These are phyloP conservation scores for Scopulariopsis brevicaulis DNA, from an alignment of 2,329 filamentous ascomycete species.

Conservation along the genomic window DNA sequence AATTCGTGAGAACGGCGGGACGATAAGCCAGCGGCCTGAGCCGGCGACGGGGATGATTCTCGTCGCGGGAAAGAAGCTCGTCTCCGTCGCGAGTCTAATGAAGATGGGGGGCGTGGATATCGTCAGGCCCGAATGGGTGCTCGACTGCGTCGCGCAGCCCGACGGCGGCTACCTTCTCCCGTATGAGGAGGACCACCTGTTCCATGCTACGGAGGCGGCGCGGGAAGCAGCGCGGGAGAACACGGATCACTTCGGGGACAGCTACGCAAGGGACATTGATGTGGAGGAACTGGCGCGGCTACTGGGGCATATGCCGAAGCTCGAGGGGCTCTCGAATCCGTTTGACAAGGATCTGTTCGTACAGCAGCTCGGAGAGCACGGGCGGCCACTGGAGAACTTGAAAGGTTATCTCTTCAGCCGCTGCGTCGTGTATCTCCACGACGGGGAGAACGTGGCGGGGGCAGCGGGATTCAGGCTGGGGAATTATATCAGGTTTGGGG, in stretches of 20 bases:
- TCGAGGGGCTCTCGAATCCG: conserved; percentile 18
- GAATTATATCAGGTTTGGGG: conserved; percentile 57
- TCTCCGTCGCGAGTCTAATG: conserved; percentile 75
- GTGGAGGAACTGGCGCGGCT: conserved; percentile 49
- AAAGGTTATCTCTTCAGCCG: conserved; percentile 40
- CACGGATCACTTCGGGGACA: conserved; percentile 71
- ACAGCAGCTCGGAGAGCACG: conserved; percentile 41
- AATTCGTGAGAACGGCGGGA: conserved; percentile 75
- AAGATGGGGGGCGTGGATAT: conserved; percentile 63
- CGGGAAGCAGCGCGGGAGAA: conserved; percentile 44
- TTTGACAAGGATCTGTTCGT: conserved; percentile 37
- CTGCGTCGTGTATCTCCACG: conserved; percentile 28
- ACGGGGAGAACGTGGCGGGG: conserved; percentile 17
- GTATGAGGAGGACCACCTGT: conserved; percentile 54
- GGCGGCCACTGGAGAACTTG: conserved; percentile 38
- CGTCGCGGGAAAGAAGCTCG: conserved; percentile 66
- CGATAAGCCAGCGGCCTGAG: conserved; percentile 59
- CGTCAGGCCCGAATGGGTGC: conserved; percentile 69
- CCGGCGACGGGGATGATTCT: conserved; percentile 53
- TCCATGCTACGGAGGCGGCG: conserved; percentile 51
- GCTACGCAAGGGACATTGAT: conserved; percentile 62
- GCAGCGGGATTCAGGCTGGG: conserved; percentile 26
- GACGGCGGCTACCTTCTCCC: conserved; percentile 51
- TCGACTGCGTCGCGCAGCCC: conserved; percentile 61
- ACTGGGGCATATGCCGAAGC: conserved; percentile 36